phyloP scores from a whole-genome alignment of 2,329 filamentous ascomycete species.

The Leptographium wingfieldii region DNA sequence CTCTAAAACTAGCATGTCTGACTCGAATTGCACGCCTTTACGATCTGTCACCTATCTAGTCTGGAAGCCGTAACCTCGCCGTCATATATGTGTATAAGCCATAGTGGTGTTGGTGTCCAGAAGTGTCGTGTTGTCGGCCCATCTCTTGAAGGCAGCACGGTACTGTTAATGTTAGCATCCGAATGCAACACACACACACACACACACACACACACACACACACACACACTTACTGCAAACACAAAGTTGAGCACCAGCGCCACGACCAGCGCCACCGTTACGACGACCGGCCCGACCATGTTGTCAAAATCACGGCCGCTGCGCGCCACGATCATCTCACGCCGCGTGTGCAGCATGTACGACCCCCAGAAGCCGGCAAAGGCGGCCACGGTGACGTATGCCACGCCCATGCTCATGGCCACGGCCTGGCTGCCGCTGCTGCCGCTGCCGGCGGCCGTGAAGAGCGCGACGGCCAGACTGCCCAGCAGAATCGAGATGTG shows the following conservation, averaged over 20 bases:
- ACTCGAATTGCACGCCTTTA: too few species aligned
- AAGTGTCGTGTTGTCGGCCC: conserved; percentile 3
- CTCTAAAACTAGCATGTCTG: background rate
- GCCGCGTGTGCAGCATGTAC: conserved; percentile 62
- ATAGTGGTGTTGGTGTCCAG: background rate
- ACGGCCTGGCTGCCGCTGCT: conserved; percentile 49
- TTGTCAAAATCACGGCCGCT: conserved; percentile 93
- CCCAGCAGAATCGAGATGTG: conserved; percentile 85
- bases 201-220: background rate
- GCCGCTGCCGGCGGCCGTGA: conserved; percentile 58
- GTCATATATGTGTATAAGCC: background rate
- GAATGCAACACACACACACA: background rate
- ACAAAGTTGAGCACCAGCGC: conserved; percentile 79
- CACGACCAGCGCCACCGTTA: conserved; percentile 65
- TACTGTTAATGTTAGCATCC: conserved; percentile 4
- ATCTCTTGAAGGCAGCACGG: conserved; percentile 11
- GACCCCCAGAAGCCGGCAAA: conserved; percentile 86
- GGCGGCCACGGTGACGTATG: conserved; percentile 69
- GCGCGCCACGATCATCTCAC: conserved; percentile 67
- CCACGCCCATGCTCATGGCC: conserved; percentile 65
- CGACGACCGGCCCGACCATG: conserved; percentile 67
- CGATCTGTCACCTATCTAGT: background rate
- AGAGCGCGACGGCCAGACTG: conserved; percentile 69
- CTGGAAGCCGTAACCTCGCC: background rate
- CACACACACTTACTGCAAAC: conserved; percentile 52